Evolutionary conservation across 768 basidiomycete species (phyloP), one percentile per base, ranked within the genome.

Genomic region (Auricularia cornea): DNA sequence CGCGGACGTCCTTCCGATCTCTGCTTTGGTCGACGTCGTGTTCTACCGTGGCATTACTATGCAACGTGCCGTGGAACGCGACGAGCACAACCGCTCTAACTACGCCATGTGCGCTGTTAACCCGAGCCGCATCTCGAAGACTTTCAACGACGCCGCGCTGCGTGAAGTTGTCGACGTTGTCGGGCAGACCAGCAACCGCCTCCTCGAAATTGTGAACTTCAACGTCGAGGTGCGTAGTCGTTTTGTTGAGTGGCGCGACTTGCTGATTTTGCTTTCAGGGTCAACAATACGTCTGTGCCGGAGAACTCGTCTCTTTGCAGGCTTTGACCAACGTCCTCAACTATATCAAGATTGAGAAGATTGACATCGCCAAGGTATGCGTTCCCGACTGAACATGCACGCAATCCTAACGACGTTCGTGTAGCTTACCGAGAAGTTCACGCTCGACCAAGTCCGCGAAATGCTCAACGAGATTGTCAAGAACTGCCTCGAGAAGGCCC

Each of bases 101-200:
- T 99, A 98, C 70, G 95, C 94, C 10, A 98, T 99, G 97, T 95
- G 94, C 75, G 96, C 97, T n/a, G 91, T 97, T 69, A 98, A 99
- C 74, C 96, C 96, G 3, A 89, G 92, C 68, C 89, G 96, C 62
- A 92, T 99, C 66, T 92, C 93, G 35, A 89, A 88, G 73, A 88
- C 92, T 1, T 99, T 99, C 81, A 94, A 87, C 66, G 97, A 99
- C 64, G 86, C 88, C 1, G 96, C 95, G 5, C 83, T 99, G n/a
- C 86, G 96, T 40, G 97, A 98, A 75, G 94, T 99, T 59, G 96
- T 99, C 59, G 95, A 98, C 67, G 83, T 83, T 61, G 96, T 99
- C 69, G 82, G 91, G 3, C 80, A 83, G 32, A 79, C 81, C 41
- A 93, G 90, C 11, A 83, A 86, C 23, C 84, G 88, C 63, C 83